phyloP scores from a whole-genome alignment of 441 rosid genomes.

The Sinapis alba region DNA sequence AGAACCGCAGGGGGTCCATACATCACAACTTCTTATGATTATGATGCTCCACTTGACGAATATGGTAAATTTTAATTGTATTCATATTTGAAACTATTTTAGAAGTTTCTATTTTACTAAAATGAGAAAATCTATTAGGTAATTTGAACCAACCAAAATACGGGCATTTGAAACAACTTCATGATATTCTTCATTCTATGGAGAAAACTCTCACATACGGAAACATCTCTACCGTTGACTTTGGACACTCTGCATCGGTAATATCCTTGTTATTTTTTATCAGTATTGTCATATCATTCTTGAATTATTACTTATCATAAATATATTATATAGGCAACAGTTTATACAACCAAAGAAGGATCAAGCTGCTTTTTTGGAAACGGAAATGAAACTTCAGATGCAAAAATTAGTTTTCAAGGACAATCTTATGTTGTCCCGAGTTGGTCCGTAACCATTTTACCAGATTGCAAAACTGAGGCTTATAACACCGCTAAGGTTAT shows the following conservation, averaged over 20 bases:
- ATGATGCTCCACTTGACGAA: slow-evolving; percentile 77
- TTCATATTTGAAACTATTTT: background rate
- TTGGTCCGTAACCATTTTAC: too few relatives aligned
- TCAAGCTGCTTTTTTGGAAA: slow-evolving; percentile 66
- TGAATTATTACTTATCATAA: background rate
- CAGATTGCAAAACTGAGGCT: too few relatives aligned
- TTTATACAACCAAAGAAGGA: slow-evolving; percentile 44
- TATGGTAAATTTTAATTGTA: slow-evolving; percentile 43
- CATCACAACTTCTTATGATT: slow-evolving; percentile 47
- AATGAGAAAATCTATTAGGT: slow-evolving; percentile 38
- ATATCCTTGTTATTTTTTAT: background rate
- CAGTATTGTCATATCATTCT: background rate
- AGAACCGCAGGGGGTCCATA: slow-evolving; percentile 55
- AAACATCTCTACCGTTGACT: slow-evolving; percentile 31
- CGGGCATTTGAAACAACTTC: slow-evolving; percentile 27
- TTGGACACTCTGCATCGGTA: slow-evolving; percentile 46
- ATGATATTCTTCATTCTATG: too few relatives aligned
- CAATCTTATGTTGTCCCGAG: too few relatives aligned
- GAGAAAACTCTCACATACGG: too few relatives aligned
- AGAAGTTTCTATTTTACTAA: background rate
- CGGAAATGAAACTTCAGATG: too few relatives aligned
- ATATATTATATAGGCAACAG: slow-evolving; percentile 26
- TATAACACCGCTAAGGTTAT: too few relatives aligned
- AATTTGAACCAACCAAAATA: slow-evolving; percentile 68
- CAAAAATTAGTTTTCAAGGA: too few relatives aligned